Conservation (phyloP, 1,284 basidiomycete genomes). For the Tremellales sp. region DNA sequence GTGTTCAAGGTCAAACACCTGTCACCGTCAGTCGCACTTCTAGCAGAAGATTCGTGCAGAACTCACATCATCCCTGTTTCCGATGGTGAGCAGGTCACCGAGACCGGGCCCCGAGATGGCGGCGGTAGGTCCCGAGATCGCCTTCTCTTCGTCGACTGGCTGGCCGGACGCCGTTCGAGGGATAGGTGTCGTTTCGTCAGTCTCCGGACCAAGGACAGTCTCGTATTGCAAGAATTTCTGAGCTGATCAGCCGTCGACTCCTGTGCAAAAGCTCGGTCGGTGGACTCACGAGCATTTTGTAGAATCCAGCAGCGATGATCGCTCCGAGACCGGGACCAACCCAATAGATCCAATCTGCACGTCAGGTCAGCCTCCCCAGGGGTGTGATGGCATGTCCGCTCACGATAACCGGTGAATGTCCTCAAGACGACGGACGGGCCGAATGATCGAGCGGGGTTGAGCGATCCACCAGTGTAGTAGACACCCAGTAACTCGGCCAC, state of each 20-base stretch:
- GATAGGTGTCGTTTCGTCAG: conserved; percentile 8
- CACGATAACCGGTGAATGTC: conserved; percentile 34
- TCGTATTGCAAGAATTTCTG: conserved; percentile 44
- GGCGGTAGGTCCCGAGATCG: not conserved
- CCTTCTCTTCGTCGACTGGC: not conserved
- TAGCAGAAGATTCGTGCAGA: no score
- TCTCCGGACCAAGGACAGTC: conserved; percentile 41
- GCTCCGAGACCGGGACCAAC: conserved; percentile 43
- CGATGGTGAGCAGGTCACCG: conserved; percentile 34
- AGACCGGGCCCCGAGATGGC: conserved; percentile 34
- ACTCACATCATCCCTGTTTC: conserved; percentile 19
- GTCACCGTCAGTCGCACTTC: no score
- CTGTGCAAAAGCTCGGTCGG: not conserved
- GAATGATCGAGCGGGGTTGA: conserved; percentile 47
- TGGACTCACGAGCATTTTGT: conserved; percentile 38
- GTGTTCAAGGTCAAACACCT: conserved; percentile 30
- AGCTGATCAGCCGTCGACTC: not conserved
- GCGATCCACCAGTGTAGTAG: conserved; percentile 48
- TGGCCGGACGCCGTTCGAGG: not conserved
- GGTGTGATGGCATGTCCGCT: conserved; percentile 6
- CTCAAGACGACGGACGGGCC: conserved; percentile 45
- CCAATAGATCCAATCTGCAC: conserved; percentile 46
- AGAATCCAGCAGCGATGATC: conserved; percentile 45
- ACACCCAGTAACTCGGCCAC: conserved; percentile 50
- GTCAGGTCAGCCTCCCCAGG: not conserved